Conservation (phyloP, 257 asterid species). For the Cruciata laevipes region DNA sequence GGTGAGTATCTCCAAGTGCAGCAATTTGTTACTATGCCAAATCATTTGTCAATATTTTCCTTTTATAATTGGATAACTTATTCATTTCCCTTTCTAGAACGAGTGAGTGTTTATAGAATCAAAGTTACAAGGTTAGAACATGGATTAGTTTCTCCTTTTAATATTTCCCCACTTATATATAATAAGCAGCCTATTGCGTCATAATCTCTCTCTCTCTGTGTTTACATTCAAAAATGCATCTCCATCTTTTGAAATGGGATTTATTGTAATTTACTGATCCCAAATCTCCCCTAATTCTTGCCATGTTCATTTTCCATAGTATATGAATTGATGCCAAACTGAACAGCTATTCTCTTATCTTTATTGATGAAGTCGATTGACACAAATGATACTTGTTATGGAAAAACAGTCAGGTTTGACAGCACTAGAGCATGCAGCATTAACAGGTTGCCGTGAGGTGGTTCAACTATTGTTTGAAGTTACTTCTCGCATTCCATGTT, state of each 20-base stretch:
- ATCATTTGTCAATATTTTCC: background rate
- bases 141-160: background rate
- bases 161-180: no score
- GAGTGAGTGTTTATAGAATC: background rate
- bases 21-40: background rate
- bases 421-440: slow-evolving; percentile 12
- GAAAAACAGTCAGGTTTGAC: slow-evolving; percentile 13
- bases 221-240: no score
- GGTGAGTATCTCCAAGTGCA: background rate
- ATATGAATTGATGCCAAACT: background rate
- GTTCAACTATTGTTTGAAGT: slow-evolving; percentile 21
- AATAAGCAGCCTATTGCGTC: background rate
- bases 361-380: background rate
- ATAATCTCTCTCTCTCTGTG: no score
- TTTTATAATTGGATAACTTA: background rate
- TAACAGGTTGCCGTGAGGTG: background rate
- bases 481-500: slow-evolving; percentile 14
- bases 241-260: background rate
- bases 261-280: background rate
- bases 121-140: background rate
- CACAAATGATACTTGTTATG: background rate
- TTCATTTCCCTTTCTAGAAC: background rate
- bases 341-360: background rate
- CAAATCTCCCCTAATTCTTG: background rate
- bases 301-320: background rate